These are phyloP conservation scores for Aphanocladium album DNA, from an alignment of 2,329 filamentous ascomycete species.

Conservation along the genomic window DNA sequence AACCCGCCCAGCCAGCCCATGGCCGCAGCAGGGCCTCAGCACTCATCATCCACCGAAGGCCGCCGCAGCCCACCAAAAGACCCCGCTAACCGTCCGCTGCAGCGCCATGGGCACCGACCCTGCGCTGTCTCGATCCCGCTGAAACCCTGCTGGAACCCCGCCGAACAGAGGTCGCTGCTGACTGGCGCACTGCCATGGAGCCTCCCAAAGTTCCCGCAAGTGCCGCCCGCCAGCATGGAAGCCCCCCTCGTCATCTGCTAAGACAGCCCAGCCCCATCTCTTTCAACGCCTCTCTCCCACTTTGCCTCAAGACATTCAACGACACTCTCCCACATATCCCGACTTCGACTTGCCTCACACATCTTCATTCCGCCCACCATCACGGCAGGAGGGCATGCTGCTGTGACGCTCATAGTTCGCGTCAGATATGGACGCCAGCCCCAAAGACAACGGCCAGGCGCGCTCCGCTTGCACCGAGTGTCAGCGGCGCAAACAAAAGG, in stretches of 20 bases:
- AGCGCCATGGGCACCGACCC: neutral
- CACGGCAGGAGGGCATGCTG: neutral
- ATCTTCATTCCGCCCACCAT: neutral
- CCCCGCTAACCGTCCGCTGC: neutral
- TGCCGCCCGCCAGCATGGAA: too few relatives aligned
- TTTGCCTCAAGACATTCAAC: neutral
- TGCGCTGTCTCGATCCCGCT: neutral
- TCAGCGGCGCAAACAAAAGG: constrained; percentile 35
- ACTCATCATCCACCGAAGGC: too few relatives aligned
- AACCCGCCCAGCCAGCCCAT: too few relatives aligned
- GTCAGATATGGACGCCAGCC: constrained; percentile 12
- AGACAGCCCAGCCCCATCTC: neutral
- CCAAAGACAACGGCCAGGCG: constrained; percentile 14
- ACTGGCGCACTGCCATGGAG: neutral
- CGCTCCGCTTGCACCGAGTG: constrained; percentile 41
- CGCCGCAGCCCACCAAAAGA: neutral
- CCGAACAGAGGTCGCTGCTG: neutral
- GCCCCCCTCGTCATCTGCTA: neutral
- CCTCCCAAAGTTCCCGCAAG: too few relatives aligned
- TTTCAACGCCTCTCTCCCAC: neutral
- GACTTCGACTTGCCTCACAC: neutral
- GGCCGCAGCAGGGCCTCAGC: too few relatives aligned
- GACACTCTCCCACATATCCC: neutral
- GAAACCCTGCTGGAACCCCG: neutral
- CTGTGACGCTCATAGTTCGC: neutral